Conservation (phyloP, 345 rosid genomes). For the Populus euphratica region DNA sequence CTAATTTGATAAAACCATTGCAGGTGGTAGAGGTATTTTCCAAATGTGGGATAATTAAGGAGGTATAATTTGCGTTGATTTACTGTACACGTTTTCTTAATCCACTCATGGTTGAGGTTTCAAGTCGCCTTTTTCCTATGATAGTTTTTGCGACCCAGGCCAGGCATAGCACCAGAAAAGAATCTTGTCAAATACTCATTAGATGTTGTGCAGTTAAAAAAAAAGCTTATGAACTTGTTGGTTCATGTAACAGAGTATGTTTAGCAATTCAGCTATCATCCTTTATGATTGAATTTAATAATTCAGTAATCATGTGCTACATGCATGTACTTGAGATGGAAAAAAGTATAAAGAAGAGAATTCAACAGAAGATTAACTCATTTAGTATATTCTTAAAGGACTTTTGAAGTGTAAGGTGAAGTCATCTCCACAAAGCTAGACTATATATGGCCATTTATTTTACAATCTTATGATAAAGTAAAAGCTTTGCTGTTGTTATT, state of each 20-base stretch:
- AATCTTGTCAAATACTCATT: background rate
- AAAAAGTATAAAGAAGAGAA: background rate
- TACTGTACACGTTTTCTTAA: background rate
- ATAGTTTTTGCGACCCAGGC: background rate
- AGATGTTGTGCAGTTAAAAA: background rate
- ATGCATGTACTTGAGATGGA: background rate
- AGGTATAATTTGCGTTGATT: slow-evolving; percentile 43
- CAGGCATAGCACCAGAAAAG: background rate
- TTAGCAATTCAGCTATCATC: background rate
- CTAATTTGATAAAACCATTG: slow-evolving; percentile 23
- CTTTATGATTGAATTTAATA: background rate
- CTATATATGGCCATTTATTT: background rate
- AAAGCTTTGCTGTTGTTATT: background rate
- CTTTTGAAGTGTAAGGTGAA: background rate
- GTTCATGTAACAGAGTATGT: background rate
- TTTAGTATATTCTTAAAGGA: background rate
- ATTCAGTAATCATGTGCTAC: background rate
- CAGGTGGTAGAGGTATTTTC: slow-evolving; percentile 91
- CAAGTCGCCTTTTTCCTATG: background rate
- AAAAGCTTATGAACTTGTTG: background rate
- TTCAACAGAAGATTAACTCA: background rate
- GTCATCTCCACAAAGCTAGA: background rate
- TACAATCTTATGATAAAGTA: background rate
- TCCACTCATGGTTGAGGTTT: background rate
- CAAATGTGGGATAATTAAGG: slow-evolving; percentile 96